Percentiles rank a stretch among this genome's conserved stretches.
These are phyloP conservation scores for Mucor racemosus DNA, from an alignment of 371 early-diverging fungal species.

Conservation along the genomic window DNA sequence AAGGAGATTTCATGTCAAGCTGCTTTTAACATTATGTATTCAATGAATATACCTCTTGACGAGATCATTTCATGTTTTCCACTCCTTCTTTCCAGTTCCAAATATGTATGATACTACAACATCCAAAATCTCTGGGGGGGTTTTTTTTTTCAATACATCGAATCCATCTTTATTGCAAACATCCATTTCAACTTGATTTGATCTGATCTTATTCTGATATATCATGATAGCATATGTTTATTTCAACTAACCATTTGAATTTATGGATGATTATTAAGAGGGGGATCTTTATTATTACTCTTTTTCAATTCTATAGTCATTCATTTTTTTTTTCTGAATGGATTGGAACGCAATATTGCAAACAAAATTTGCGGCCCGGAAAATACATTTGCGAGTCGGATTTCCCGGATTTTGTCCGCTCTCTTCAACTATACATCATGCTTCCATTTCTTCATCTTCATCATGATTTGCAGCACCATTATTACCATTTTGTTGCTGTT, in stretches of 20 bases:
- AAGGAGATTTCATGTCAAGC: no score
- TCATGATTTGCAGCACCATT: not conserved
- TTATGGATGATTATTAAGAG: constrained; percentile 30
- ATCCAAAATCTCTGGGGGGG: constrained; percentile 6
- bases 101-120: not conserved
- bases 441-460: constrained; percentile 20
- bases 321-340: constrained; percentile 8
- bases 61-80: no score
- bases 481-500: constrained; percentile 8
- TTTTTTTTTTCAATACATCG: not conserved
- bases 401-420: no score
- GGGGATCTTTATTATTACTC: constrained; percentile 17
- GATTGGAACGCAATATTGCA: constrained; percentile 11
- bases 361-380: constrained; percentile 10
- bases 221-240: not conserved
- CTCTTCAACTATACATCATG: not conserved
- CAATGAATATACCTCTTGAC: no score
- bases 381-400: not conserved
- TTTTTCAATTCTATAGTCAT: constrained; percentile 18
- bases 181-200: not conserved
- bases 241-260: constrained; percentile 25
- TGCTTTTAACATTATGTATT: no score
- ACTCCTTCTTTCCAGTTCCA: not conserved
- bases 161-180: not conserved
- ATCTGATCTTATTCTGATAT: constrained; percentile 3